Percentiles rank a stretch among this genome's conserved stretches.
Conservation (phyloP, 78 protist species). For the Goniomonas avonlea region DNA sequence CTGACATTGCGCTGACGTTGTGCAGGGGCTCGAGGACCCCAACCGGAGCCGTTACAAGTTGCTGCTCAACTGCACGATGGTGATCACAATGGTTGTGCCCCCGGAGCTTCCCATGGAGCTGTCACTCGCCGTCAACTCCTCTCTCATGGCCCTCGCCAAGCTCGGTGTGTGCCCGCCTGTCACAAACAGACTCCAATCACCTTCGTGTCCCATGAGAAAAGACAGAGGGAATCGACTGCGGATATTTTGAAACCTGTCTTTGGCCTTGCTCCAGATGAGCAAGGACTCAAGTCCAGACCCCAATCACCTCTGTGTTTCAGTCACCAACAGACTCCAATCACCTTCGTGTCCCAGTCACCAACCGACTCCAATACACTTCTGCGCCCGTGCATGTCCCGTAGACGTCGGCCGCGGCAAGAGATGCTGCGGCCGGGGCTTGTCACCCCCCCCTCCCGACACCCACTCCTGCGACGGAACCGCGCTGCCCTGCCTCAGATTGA, state of each 20-base stretch:
- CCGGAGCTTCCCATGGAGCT: slow-evolving; percentile 99
- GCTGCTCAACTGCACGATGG: slow-evolving; percentile 76
- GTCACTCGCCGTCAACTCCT: slow-evolving; percentile 80
- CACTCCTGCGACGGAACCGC: too few species aligned
- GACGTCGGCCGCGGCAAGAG: too few species aligned
- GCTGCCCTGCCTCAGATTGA: not conserved
- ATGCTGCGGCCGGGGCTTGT: too few species aligned
- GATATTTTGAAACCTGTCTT: too few species aligned
- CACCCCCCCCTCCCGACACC: too few species aligned
- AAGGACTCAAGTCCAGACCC: too few species aligned
- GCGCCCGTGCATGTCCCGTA: too few species aligned
- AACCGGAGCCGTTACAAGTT: slow-evolving; percentile 62
- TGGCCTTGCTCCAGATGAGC: too few species aligned
- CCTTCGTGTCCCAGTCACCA: not conserved
- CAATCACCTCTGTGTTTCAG: not conserved
- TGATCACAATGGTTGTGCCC: slow-evolving; percentile 90
- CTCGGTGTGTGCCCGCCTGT: slow-evolving; percentile 17
- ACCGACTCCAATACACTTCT: not conserved
- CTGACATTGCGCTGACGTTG: too few species aligned
- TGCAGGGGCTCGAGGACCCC: slow-evolving; percentile 51
- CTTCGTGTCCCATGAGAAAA: too few species aligned
- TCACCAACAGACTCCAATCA: not conserved
- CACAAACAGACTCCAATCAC: not conserved
- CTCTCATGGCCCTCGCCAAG: slow-evolving; percentile 51
- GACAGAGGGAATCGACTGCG: too few species aligned